Percentiles rank a stretch among this genome's conserved stretches.
Conservation (phyloP, 176 grass and related monocot species). For the Oryza australiensis region DNA sequence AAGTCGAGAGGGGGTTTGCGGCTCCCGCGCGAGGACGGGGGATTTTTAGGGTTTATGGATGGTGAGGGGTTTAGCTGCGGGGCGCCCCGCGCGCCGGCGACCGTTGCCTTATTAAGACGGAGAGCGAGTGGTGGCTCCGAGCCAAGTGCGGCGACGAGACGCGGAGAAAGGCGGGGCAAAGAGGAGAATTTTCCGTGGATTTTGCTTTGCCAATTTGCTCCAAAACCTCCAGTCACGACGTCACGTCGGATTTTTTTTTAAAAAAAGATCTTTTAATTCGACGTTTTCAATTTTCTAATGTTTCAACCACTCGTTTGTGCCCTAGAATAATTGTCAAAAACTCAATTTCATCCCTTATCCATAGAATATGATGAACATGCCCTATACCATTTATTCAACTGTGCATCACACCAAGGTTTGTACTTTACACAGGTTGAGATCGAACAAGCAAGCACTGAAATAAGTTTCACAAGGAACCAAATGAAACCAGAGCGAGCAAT, state of each 20-base stretch:
- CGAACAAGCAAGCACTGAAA: too few relatives aligned
- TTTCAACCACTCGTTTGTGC: too few relatives aligned
- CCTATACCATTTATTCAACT: neutral
- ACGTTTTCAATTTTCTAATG: too few relatives aligned
- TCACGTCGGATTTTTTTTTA: too few relatives aligned
- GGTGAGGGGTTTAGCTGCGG: conserved; percentile 21
- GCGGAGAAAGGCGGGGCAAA: neutral
- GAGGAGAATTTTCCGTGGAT: too few relatives aligned
- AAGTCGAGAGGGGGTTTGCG: neutral
- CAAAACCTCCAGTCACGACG: too few relatives aligned
- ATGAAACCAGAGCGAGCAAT: too few relatives aligned
- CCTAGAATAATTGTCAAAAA: too few relatives aligned
- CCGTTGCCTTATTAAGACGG: neutral
- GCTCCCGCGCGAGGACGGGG: neutral
- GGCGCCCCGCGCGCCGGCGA: neutral
- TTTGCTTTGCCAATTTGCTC: too few relatives aligned
- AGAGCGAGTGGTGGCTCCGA: neutral
- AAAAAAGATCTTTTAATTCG: too few relatives aligned
- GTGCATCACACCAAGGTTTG: neutral
- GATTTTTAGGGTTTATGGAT: conserved; percentile 40
- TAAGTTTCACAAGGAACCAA: neutral
- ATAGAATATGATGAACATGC: too few relatives aligned
- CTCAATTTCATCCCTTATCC: too few relatives aligned
- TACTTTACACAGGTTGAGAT: neutral
- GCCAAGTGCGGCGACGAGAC: neutral